Conservation (phyloP, 2,329 filamentous ascomycete species). For the Fusarium sp. region DNA sequence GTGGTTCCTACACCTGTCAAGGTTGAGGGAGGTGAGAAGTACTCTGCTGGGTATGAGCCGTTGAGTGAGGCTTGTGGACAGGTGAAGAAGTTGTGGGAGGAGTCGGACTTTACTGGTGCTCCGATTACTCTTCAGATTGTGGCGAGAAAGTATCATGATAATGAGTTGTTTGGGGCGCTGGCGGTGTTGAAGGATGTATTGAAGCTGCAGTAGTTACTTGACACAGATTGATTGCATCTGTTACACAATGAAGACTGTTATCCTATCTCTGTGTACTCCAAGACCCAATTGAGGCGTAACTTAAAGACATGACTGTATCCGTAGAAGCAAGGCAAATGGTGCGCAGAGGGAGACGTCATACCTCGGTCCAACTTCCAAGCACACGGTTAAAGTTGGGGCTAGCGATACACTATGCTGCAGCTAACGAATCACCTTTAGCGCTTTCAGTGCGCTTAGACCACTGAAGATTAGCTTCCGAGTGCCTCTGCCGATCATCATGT, state of each 20-base stretch:
- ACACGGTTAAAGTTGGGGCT: not conserved
- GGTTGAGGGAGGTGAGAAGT: conserved; percentile 5
- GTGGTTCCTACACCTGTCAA: conserved; percentile 60
- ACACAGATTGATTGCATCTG: fast-evolving
- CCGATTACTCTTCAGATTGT: conserved; percentile 9
- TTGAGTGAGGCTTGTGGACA: not conserved
- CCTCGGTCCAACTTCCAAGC: not conserved
- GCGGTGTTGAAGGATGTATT: not conserved
- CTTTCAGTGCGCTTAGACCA: not conserved
- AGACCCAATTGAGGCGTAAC: fast-evolving
- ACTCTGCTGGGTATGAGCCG: not conserved
- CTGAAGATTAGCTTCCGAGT: not conserved
- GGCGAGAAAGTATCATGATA: not conserved
- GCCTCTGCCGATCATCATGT: not conserved
- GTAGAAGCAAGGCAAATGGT: no score
- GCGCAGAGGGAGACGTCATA: not conserved
- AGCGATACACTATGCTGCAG: fast-evolving
- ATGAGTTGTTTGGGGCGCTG: not conserved
- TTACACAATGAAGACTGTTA: fast-evolving
- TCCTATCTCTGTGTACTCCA: fast-evolving
- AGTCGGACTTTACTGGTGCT: not conserved
- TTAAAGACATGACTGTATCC: no score
- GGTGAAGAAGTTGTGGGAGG: not conserved
- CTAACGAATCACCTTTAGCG: not conserved
- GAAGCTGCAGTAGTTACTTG: not conserved